Evolutionary conservation across 345 rosid species (phyloP), one percentile per base, ranked within the genome.

Genomic region (Gossypium raimondii): DNA sequence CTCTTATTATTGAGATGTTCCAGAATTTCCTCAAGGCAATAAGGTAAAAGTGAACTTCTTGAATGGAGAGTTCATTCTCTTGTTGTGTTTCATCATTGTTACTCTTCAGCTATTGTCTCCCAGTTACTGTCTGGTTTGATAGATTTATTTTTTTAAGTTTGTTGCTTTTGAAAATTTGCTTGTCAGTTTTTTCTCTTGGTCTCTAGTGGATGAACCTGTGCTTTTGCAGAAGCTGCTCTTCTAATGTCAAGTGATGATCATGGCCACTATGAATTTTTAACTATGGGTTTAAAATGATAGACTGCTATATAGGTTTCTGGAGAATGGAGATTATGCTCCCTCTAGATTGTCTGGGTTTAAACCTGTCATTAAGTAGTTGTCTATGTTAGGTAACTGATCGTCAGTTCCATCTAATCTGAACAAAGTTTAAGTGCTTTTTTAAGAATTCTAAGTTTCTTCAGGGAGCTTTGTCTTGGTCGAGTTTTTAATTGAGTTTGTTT

Each of bases 1-100:
- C 81, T 44, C 86, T 96, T 75, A 87, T 96, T 80, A 68, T 85
- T 64, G 88, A 93, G 81, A 96, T 96, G 99, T 96, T 96, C 85
- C 92, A 84, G 84, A 89, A 83, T 82, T 92, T 96, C 85, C 84
- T 93, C 17, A 88, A 86, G 80, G 80, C 88, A 71, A 83, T 96
- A 80, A 92, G 99, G 99, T 74, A 74, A 10, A 50, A 29, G 51
- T 22, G 34, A 29, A 12, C n/a, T 61, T 48, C 61, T 72, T 73
- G 52, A 17, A 29, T 56, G 53, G 52, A 66, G 29, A 4, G 24
- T 55, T 6, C n/a, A 34, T 65, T 64, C 20, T 38, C 44, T 58
- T 79, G 24, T 24, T 59, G 57, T 53, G 38, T 1, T n/a, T 56
- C 2, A 14, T 48, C 60, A 17, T 17, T 3, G 13, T 17, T 27